Base-by-base conservation (phyloP, 345 rosid species). In the Acer yangbiense region DNA sequence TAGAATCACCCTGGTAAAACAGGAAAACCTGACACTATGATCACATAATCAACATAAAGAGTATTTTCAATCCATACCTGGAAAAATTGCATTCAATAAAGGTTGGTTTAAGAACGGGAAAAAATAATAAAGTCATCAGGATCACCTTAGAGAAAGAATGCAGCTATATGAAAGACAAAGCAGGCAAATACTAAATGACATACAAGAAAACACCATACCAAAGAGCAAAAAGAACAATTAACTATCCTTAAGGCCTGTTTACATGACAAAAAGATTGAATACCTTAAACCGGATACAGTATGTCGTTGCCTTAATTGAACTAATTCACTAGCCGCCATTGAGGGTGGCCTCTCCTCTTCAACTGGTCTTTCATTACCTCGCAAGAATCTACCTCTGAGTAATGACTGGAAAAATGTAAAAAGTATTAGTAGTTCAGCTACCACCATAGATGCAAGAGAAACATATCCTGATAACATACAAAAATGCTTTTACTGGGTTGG, bases 271-370 rank as follows among this genome's bases (percentile, higher is more conserved):
- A 69, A 78, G 78, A 75, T 68, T 18, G 35, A 35, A 77, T 88
- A 94, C 99, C 99, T 91, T 82, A 94, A 86, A 76, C 98, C 98
- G 74, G 98, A 96, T 74, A 96, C 98, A 41, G 98, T 89, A 77
- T 92, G 94, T 6, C 93, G 88, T 79, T 89, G 97, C 80, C 98
- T 91, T 78, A 96, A 83, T 87, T 92, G 98, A 79, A 87, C 89
- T 81, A 96, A 87, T 86, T 96, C 98, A 81, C 90, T 77, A 41
- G 99, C 88, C 50, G 97, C 99, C 79, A 81, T 79, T 65, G 98
- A 91, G 69, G 92, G 89, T 11, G 91, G 89, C 82, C 98, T 90
- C 84, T 90, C 98, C 43, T 81, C 92, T 83, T 89, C 94, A 63
- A 79, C 92, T 50, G 94, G 85, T 82, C 91, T 89, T 88, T 96